phyloP scores from a whole-genome alignment of 305 asterid genomes.

The Coffea humblotiana region DNA sequence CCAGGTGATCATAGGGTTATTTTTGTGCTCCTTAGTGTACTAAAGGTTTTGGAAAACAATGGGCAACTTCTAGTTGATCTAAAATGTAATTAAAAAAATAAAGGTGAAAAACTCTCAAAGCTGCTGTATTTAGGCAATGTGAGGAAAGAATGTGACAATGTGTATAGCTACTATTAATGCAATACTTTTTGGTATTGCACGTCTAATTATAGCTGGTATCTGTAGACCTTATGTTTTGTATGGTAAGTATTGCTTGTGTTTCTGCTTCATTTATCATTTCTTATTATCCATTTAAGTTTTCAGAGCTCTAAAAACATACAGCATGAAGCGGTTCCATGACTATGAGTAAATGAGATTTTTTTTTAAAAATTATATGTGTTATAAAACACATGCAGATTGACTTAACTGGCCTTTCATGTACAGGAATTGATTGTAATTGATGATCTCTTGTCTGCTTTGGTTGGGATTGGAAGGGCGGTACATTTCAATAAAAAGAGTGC shows the following conservation, averaged over 20 bases:
- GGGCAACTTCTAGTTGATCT: no score
- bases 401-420: conserved; percentile 23
- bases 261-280: background rate
- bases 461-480: conserved; percentile 96
- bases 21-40: no score
- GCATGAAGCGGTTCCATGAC: background rate
- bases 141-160: background rate
- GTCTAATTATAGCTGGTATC: background rate
- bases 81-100: no score
- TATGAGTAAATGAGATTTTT: background rate
- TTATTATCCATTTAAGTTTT: background rate
- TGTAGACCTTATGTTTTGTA: background rate
- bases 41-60: no score
- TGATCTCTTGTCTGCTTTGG: conserved; percentile 74
- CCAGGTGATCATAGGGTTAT: no score
- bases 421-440: conserved; percentile 94
- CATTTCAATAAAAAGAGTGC: conserved; percentile 60
- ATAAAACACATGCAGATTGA: background rate
- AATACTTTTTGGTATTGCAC: background rate
- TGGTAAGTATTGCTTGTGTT: background rate
- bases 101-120: no score
- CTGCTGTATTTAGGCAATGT: no score
- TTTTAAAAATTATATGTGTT: background rate
- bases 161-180: background rate
- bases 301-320: background rate